Conservation (phyloP, 108 stramenopile genomes). For the Mediolabrus comicus region DNA sequence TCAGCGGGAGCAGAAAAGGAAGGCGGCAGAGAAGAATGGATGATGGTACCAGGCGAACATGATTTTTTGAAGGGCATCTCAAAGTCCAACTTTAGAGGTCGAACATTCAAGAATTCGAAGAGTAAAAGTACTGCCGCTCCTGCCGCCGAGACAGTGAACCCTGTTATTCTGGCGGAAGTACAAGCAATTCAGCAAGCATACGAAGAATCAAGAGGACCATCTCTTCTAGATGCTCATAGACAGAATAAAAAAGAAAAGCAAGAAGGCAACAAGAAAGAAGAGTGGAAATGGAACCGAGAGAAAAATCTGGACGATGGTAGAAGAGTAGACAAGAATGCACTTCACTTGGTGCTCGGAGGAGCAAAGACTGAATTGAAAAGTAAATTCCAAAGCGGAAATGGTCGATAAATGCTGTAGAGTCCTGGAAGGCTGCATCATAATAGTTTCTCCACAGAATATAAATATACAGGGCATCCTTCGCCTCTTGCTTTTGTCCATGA, state of each 20-base stretch:
- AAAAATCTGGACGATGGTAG: conserved; percentile 79
- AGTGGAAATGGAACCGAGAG: conserved; percentile 76
- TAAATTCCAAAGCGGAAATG: conserved; percentile 71
- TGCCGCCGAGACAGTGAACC: conserved; percentile 46
- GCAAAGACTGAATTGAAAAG: conserved; percentile 63
- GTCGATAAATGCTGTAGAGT: conserved; percentile 8
- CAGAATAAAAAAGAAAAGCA: conserved; percentile 37
- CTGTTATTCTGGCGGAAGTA: conserved; percentile 75
- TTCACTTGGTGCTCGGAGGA: conserved; percentile 78
- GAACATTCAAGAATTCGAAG: conserved; percentile 70
- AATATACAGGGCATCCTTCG: conserved; percentile 57
- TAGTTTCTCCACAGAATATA: conserved; percentile 46
- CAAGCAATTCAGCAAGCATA: conserved; percentile 74
- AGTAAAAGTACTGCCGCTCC: conserved; percentile 19
- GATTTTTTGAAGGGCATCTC: conserved; percentile 74
- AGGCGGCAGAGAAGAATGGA: conserved; percentile 82
- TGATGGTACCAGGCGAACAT: conserved; percentile 82
- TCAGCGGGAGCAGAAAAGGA: conserved; percentile 21
- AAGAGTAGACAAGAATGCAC: conserved; percentile 83
- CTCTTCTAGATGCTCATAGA: conserved; percentile 72
- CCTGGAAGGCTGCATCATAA: not conserved
- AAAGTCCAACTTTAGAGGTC: conserved; percentile 47
- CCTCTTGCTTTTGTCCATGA: conserved; percentile 54
- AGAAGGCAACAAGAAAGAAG: conserved; percentile 22
- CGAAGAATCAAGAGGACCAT: conserved; percentile 68